phyloP scores from a whole-genome alignment of 495 filamentous ascomycete genomes.

The Terfezia claveryi region DNA sequence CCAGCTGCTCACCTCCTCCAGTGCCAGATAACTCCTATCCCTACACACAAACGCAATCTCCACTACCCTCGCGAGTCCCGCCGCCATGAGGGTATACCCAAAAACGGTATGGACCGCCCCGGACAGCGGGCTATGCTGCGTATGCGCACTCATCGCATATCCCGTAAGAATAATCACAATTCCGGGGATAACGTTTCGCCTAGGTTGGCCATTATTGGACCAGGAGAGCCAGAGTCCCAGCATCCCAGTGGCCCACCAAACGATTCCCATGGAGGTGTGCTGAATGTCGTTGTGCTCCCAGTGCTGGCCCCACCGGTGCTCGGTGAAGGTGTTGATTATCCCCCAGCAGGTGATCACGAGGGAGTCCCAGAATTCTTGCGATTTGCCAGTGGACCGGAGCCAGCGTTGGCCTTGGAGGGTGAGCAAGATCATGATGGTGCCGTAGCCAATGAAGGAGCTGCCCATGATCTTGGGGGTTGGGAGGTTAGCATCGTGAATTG shows the following conservation, averaged over 20 bases:
- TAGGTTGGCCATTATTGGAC: conserved; percentile 50
- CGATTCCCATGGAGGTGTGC: conserved; percentile 89
- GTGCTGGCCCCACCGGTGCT: conserved; percentile 72
- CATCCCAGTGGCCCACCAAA: conserved; percentile 91
- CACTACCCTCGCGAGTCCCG: conserved; percentile 61
- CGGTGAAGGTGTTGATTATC: conserved; percentile 78
- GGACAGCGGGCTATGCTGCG: conserved; percentile 60
- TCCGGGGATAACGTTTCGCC: conserved; percentile 78
- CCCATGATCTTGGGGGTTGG: conserved; percentile 51
- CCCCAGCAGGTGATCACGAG: conserved; percentile 82
- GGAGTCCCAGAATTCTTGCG: conserved; percentile 95
- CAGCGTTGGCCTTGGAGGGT: conserved; percentile 74
- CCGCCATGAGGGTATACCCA: conserved; percentile 87
- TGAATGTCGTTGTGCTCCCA: conserved; percentile 96
- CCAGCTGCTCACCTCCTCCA: conserved; percentile 58
- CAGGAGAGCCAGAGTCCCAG: conserved; percentile 82
- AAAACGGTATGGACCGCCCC: conserved; percentile 83
- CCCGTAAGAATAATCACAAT: conserved; percentile 81
- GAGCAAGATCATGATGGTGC: conserved; percentile 65
- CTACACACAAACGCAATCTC: conserved; percentile 74
- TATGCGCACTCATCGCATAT: conserved; percentile 83
- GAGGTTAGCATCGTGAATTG: background rate
- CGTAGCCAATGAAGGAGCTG: conserved; percentile 85
- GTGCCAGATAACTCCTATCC: conserved; percentile 32
- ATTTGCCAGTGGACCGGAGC: conserved; percentile 62